Base-by-base conservation (phyloP, 169 alveolate genomes). In the Plasmodium yoelii region DNA sequence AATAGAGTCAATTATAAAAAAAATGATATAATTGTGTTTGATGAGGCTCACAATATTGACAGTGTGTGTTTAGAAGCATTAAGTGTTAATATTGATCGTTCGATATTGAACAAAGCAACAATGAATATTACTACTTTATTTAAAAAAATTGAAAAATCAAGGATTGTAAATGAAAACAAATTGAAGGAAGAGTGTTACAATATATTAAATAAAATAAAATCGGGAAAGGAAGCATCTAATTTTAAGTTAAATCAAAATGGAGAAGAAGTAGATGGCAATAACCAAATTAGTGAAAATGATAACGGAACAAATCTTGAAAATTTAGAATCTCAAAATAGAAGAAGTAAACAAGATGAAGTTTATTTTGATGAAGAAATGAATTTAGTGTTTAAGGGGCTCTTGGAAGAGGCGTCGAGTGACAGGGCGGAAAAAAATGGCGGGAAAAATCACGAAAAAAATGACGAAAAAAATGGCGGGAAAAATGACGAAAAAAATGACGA, bases 21-120 rank as follows among this genome's bases (percentile, higher is more conserved):
- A 65, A 93, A 63, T 44, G 94, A 71, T 46, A 91, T 86, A n/a
- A 98, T 98, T 4, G 98, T 98, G 1, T 98, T 98, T 88, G 99
- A 97, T 86, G 99, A 98, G 94, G 99, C 99, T n/a, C 99, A 98
- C 92, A 98, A 98, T 94, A 98, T 98, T 72, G 99, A 98, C 92
- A 97, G 98, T 86, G 99, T 98, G 46, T 98, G 99, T 90, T 97
- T 98, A 47, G 99, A 98, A 92, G 99, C 99, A 6, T 95, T 97
- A 80, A 96, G 98, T 90, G 97, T 98, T 3, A 95, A 97, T 73
- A 90, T 98, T 44, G 98, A 96, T 87, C 90, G 95, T 39, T 96
- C 93, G 49, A 93, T 94, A 1, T 73, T 98, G 57, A 96, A 95
- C 67, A 93, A 93, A 9, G 98, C 99, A 10, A 90, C 93, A 57